A percentile compares a stretch with the other conserved stretches of the same genome.
These are phyloP conservation scores for Trichophyton verrucosum DNA, from an alignment of 2,329 filamentous ascomycete species.

Conservation along the genomic window DNA sequence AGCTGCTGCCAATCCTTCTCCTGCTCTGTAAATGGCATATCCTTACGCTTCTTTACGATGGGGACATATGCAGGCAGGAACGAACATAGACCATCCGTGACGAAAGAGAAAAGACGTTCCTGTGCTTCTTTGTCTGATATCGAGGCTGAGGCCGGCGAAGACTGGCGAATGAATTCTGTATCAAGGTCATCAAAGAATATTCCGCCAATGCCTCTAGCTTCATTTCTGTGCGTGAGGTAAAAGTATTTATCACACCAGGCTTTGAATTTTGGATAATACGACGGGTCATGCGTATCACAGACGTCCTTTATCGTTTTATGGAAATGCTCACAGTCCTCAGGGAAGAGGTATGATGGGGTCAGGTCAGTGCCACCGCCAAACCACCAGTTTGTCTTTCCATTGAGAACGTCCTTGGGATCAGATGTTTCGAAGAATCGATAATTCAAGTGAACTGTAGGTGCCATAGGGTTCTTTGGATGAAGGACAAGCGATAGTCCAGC, in stretches of 20 bases:
- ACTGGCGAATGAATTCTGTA: slow-evolving; percentile 32
- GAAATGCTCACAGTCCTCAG: slow-evolving; percentile 95
- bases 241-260: slow-evolving; percentile 99
- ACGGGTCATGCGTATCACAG: slow-evolving; percentile 85
- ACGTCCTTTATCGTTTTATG: slow-evolving; percentile 84
- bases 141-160: slow-evolving; percentile 19
- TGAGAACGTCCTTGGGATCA: slow-evolving; percentile 61
- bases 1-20: slow-evolving; percentile 98
- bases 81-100: slow-evolving; percentile 69
- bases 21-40: slow-evolving; percentile 73
- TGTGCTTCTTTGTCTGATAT: slow-evolving; percentile 59
- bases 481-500: slow-evolving; percentile 85
- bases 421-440: slow-evolving; percentile 98
- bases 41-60: slow-evolving; percentile 76
- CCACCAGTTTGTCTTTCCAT: slow-evolving; percentile 71
- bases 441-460: slow-evolving; percentile 93
- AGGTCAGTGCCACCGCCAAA: slow-evolving; percentile 92
- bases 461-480: slow-evolving; percentile 91
- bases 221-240: slow-evolving; percentile 77
- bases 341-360: slow-evolving; percentile 87
- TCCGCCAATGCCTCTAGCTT: slow-evolving; percentile 77
- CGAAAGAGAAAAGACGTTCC: slow-evolving; percentile 80
- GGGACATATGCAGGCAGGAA: slow-evolving; percentile 88
- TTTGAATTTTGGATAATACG: slow-evolving; percentile 90
- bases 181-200: slow-evolving; percentile 99